Conservation (phyloP, 2,329 filamentous ascomycete genomes). For the Phyllosticta citribraziliensis region DNA sequence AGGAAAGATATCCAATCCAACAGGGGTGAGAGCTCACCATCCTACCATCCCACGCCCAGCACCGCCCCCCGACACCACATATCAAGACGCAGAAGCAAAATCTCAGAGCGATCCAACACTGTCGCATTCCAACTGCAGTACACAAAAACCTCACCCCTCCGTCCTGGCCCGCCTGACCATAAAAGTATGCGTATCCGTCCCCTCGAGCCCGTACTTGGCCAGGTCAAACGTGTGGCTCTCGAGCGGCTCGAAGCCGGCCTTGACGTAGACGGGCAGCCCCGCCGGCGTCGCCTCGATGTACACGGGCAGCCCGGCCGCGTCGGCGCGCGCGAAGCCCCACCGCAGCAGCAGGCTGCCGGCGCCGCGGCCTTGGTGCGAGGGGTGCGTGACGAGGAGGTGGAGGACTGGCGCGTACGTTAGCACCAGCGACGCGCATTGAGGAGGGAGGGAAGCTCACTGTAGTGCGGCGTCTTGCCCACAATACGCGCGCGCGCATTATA, state of each 20-base stretch:
- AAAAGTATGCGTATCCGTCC: constrained; percentile 19
- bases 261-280: constrained; percentile 28
- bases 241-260: constrained; percentile 17
- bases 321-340: constrained; percentile 14
- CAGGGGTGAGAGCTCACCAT: too few species aligned
- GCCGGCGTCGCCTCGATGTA: constrained; percentile 32
- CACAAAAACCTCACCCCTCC: background rate
- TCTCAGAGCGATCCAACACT: too few species aligned
- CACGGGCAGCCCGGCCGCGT: constrained; percentile 25
- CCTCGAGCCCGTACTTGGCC: constrained; percentile 20
- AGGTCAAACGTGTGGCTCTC: constrained; percentile 19
- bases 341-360: constrained; percentile 3
- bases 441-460: constrained; percentile 6
- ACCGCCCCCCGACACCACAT: too few species aligned
- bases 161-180: constrained; percentile 19
- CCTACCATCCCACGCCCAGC: too few species aligned
- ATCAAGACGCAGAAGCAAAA: too few species aligned
- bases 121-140: background rate
- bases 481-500: background rate
- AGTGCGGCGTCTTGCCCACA: constrained; percentile 6
- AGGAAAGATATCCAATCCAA: too few species aligned
- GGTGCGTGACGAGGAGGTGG: constrained; percentile 7
- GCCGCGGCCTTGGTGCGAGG: constrained; percentile 8
- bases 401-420: constrained; percentile 17
- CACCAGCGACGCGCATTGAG: background rate